Evolutionary conservation across 768 basidiomycete genomes (phyloP).

Genomic region (Phanerodontia chrysosporium): DNA sequence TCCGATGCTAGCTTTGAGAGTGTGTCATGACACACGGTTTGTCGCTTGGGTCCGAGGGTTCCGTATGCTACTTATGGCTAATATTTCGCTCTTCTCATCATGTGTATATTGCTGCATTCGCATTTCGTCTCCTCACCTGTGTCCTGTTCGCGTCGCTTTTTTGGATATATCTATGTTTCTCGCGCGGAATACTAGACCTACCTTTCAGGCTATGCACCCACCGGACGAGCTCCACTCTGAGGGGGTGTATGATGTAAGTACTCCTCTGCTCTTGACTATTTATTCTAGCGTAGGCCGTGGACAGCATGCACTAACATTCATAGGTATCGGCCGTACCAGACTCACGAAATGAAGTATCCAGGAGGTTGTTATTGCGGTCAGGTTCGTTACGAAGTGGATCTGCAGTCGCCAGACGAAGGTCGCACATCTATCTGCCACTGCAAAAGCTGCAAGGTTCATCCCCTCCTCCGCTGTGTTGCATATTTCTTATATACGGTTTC

Average conservation of each 20-base stretch:
- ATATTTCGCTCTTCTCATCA: slow-evolving; percentile 8
- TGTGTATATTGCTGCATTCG: slow-evolving; percentile 7
- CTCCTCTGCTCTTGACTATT: background rate
- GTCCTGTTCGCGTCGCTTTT: background rate
- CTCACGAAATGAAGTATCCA: slow-evolving; percentile 4
- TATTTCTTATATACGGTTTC: background rate
- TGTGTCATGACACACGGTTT: slow-evolving; percentile 3
- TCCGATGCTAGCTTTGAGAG: background rate
- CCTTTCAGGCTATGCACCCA: background rate
- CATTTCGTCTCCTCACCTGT: background rate
- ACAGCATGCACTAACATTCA: background rate
- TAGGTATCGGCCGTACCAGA: background rate
- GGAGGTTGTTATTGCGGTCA: slow-evolving; percentile 20
- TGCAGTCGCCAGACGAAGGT: slow-evolving; percentile 16
- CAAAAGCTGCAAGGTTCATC: slow-evolving; percentile 20
- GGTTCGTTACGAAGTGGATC: slow-evolving; percentile 13
- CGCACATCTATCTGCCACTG: slow-evolving; percentile 21
- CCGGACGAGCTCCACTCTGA: background rate
- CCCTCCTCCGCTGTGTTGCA: background rate
- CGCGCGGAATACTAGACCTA: background rate
- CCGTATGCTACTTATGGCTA: slow-evolving; percentile 9
- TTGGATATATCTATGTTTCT: background rate
- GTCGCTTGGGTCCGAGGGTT: background rate
- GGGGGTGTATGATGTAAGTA: background rate
- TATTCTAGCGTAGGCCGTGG: background rate